Evolutionary conservation across 768 basidiomycete species (phyloP).

Genomic region (Sarcodon aspratus): DNA sequence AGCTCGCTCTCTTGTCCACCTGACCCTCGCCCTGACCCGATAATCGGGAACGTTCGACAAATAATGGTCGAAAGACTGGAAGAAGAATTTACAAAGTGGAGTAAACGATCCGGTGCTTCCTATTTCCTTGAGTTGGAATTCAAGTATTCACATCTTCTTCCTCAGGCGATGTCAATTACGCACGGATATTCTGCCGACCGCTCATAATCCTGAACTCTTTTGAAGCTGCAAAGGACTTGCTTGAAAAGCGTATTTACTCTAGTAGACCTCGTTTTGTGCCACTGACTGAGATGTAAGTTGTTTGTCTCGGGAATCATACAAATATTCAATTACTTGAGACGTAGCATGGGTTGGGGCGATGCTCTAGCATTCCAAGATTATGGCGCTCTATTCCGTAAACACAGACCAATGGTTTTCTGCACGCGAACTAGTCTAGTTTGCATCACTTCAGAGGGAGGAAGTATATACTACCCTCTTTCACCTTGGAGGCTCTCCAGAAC

Average conservation of each 20-base stretch:
- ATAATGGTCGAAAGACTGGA: constrained; percentile 5
- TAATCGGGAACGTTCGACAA: constrained; percentile 9
- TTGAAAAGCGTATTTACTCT: constrained; percentile 17
- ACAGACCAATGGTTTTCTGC: constrained; percentile 8
- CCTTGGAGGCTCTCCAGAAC: constrained; percentile 5
- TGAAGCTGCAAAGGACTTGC: constrained; percentile 13
- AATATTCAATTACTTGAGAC: not conserved
- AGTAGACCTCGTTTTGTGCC: constrained; percentile 10
- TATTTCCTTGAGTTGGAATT: not conserved
- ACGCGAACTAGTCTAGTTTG: constrained; percentile 5
- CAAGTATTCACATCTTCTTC: not conserved
- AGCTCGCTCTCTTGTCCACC: constrained; percentile 4
- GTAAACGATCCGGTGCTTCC: constrained; percentile 6
- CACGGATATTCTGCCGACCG: constrained; percentile 9
- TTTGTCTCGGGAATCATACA: not conserved
- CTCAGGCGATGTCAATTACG: constrained; percentile 11
- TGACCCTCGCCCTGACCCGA: constrained; percentile 7
- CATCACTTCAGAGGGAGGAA: constrained; percentile 5
- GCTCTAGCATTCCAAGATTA: constrained; percentile 3
- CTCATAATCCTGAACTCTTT: constrained; percentile 15
- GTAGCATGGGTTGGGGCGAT: constrained; percentile 9
- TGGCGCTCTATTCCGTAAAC: constrained; percentile 8
- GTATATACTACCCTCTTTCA: no score
- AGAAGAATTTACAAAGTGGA: constrained; percentile 5
- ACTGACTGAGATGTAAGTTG: constrained; percentile 7